Base-by-base conservation (phyloP, 2,329 filamentous ascomycete genomes). In the Aureobasidium sp. region DNA sequence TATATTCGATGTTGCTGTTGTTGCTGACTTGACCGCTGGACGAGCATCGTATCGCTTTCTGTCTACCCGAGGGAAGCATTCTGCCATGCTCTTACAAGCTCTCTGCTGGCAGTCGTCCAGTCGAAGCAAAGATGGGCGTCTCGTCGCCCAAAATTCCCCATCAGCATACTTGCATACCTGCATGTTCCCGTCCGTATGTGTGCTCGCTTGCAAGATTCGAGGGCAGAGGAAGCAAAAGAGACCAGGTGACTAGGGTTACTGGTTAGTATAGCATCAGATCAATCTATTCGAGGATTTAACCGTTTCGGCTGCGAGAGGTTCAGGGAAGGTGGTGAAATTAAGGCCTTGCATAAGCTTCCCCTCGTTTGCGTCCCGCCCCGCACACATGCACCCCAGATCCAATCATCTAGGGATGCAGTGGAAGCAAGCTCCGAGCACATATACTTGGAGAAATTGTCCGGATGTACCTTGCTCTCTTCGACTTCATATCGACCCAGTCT, bases 271-370 rank as follows among this genome's bases (percentile, higher is more conserved):
- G 14, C 37, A 40, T 19, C 50, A 39, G 42, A 57, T 44, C 22
- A 57, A 57, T 57, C 14, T 57, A 57, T 57, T 57, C 40, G 53
- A 57, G 31, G 19, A 37, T 57, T 57, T 57, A 45, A 27, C 53
- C 53, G 53, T 29, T 19, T 54, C 24, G 50, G 50, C 37, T 54
- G 49, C 35, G 8, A 31, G 24, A 42, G 35, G 24, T n/a, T 40
- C 40, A 35, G 27, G 5, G 27, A 27, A 33, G 40, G 40, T 57
- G 14, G 53, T 57, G 19, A 17, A 24, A 57, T 57, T 44, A 57
- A 57, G 53, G 39, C 40, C 53, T 45, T 47, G 39, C 53, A 57
- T 57, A 57, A 45, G 53, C 53, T 57, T 57, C 53, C 53, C 53
- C 53, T 57, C 53, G 53, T 57, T 57, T 24, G 22, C 50, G 50